Percentiles rank a stretch among this genome's conserved stretches.
These are phyloP conservation scores for Martiniozyma asiatica DNA, from an alignment of 1,139 yeast species.

Conservation along the genomic window DNA sequence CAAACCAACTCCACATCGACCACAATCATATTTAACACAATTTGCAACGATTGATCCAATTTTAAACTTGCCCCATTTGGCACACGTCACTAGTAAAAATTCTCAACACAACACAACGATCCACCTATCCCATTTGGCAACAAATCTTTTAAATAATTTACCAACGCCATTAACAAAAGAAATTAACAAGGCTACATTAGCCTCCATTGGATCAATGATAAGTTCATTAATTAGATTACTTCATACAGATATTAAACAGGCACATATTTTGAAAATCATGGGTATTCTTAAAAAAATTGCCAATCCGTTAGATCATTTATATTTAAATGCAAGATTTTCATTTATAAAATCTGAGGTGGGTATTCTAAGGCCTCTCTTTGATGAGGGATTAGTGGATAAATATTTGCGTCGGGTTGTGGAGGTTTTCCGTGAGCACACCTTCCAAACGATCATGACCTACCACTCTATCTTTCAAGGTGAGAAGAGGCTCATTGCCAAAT, in stretches of 20 bases:
- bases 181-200: too few species aligned
- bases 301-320: constrained; percentile 22
- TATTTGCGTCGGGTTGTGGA: constrained; percentile 73
- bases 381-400: constrained; percentile 36
- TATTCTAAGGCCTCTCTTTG: constrained; percentile 41
- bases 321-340: constrained; percentile 43
- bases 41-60: too few species aligned
- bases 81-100: too few species aligned
- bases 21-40: too few species aligned
- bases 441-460: constrained; percentile 58
- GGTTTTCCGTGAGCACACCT: constrained; percentile 70
- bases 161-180: too few species aligned
- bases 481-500: constrained; percentile 26
- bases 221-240: constrained; percentile 56
- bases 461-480: constrained; percentile 45
- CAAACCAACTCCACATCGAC: too few species aligned
- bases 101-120: too few species aligned
- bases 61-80: too few species aligned
- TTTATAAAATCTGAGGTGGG: constrained; percentile 50
- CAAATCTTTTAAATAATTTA: too few species aligned
- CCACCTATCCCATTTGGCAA: too few species aligned
- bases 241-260: constrained; percentile 66
- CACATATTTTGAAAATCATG: constrained; percentile 64
- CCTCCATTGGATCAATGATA: too few species aligned
- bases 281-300: constrained; percentile 56